A percentile compares a stretch with the other conserved stretches of the same genome.
phyloP scores from a whole-genome alignment of 2,329 filamentous ascomycete genomes.

The Ophiostoma sp. region DNA sequence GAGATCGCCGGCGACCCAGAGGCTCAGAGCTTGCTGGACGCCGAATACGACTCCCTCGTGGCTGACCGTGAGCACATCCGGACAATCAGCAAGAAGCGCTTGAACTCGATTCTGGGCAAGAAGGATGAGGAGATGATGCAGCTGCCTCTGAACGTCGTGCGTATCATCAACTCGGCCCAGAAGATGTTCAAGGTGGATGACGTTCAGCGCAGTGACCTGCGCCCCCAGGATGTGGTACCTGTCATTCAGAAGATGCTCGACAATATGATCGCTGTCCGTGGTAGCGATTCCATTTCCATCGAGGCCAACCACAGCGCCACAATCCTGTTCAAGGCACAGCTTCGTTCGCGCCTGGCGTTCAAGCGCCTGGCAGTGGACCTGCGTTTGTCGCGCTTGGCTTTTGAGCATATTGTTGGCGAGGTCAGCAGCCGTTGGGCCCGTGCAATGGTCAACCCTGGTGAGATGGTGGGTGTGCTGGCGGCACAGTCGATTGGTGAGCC shows the following conservation, averaged over 20 bases:
- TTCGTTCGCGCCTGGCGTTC: slow-evolving; percentile 85
- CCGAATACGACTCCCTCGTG: slow-evolving; percentile 75
- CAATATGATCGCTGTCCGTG: slow-evolving; percentile 78
- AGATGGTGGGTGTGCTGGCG: slow-evolving; percentile 97
- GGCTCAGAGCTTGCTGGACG: slow-evolving; percentile 78
- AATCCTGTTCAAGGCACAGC: slow-evolving; percentile 82
- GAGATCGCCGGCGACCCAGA: slow-evolving; percentile 84
- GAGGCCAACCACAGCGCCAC: slow-evolving; percentile 89
- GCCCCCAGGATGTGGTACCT: slow-evolving; percentile 80
- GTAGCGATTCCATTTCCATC: slow-evolving; percentile 69
- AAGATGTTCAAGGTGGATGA: slow-evolving; percentile 87
- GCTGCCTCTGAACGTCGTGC: slow-evolving; percentile 82
- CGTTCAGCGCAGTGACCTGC: slow-evolving; percentile 77
- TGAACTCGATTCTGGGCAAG: slow-evolving; percentile 36
- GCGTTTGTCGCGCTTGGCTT: slow-evolving; percentile 81
- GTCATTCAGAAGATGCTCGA: slow-evolving; percentile 69
- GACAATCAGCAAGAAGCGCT: slow-evolving; percentile 49
- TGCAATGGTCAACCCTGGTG: slow-evolving; percentile 81
- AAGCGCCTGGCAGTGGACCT: slow-evolving; percentile 85
- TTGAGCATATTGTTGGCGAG: slow-evolving; percentile 87
- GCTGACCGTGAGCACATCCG: slow-evolving; percentile 73
- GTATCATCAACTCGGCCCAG: slow-evolving; percentile 86
- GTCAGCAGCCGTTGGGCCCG: slow-evolving; percentile 83
- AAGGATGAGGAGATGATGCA: slow-evolving; percentile 83
- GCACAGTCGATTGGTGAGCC: slow-evolving; percentile 98